phyloP scores from a whole-genome alignment of 2,329 filamentous ascomycete genomes.

The Claviceps sp. region DNA sequence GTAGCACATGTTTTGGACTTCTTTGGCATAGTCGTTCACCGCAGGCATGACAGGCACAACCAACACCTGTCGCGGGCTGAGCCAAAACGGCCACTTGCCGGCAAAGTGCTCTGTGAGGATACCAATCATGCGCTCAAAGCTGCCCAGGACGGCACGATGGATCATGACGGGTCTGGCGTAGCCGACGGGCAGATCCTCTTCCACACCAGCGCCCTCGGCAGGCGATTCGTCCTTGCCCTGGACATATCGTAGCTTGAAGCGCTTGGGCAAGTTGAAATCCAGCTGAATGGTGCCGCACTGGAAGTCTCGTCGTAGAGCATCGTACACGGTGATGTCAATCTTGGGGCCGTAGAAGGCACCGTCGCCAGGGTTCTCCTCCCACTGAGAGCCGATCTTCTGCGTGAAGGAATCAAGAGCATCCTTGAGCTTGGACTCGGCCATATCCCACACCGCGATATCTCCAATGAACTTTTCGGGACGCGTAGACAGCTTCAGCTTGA shows the following conservation, averaged over 20 bases:
- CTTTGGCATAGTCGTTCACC: conserved; percentile 63
- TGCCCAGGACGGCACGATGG: conserved; percentile 66
- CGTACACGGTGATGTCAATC: conserved; percentile 91
- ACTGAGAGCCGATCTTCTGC: conserved; percentile 45
- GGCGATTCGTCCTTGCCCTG: conserved; percentile 38
- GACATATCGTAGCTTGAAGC: conserved; percentile 28
- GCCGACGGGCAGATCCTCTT: conserved; percentile 44
- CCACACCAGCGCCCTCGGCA: conserved; percentile 29
- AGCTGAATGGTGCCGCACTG: conserved; percentile 73
- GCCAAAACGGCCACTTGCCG: conserved; percentile 83
- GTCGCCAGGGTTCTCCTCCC: conserved; percentile 88
- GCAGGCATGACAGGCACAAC: conserved; percentile 54
- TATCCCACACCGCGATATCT: conserved; percentile 75
- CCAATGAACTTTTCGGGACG: conserved; percentile 81
- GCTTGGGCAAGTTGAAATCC: conserved; percentile 60
- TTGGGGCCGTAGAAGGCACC: conserved; percentile 98
- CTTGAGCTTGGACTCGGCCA: conserved; percentile 69
- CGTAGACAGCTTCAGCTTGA: conserved; percentile 91
- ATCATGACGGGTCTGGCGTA: conserved; percentile 77
- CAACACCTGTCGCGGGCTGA: conserved; percentile 66
- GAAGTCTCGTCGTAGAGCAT: conserved; percentile 60
- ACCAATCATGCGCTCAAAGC: conserved; percentile 54
- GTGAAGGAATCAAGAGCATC: conserved; percentile 69
- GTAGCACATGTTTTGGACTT: conserved; percentile 57
- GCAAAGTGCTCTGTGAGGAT: conserved; percentile 76